Percentiles rank a stretch among this genome's conserved stretches.
Evolutionary conservation across 139 green algal genomes (phyloP).

Genomic region (Ettlia oleoabundans): DNA sequence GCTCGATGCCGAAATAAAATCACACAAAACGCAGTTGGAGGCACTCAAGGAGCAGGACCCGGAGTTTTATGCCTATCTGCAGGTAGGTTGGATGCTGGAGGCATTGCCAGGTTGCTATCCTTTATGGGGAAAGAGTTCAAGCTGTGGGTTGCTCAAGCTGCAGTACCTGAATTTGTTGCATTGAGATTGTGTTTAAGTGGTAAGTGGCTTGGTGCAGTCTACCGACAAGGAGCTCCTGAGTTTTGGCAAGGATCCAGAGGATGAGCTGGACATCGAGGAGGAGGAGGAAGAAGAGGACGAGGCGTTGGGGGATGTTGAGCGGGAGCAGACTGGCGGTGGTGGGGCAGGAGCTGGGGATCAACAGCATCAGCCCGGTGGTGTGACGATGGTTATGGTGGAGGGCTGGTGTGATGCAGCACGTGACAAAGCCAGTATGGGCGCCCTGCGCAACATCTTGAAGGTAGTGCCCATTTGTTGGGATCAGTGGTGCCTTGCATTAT

Average conservation of each 20-base stretch:
- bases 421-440: constrained; percentile 54
- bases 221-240: constrained; percentile 89
- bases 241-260: constrained; percentile 74
- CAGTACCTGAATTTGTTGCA: too few species aligned
- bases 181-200: too few species aligned
- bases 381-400: constrained; percentile 79
- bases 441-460: constrained; percentile 70
- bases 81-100: too few species aligned
- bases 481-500: background rate
- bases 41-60: constrained; percentile 85
- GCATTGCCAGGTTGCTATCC: too few species aligned
- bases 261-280: constrained; percentile 58
- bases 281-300: constrained; percentile 62
- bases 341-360: background rate
- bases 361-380: background rate
- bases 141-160: too few species aligned
- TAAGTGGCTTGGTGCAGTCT: constrained; percentile 54
- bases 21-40: background rate
- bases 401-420: constrained; percentile 68
- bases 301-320: constrained; percentile 44
- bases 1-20: constrained; percentile 56
- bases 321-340: background rate
- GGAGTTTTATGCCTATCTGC: constrained; percentile 93
- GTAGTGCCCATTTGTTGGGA: constrained; percentile 28
- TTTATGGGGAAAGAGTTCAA: too few species aligned